A percentile compares a stretch with the other conserved stretches of the same genome.
Evolutionary conservation across 2,329 filamentous ascomycete genomes (phyloP).

Genomic region (Claviceps sp.): DNA sequence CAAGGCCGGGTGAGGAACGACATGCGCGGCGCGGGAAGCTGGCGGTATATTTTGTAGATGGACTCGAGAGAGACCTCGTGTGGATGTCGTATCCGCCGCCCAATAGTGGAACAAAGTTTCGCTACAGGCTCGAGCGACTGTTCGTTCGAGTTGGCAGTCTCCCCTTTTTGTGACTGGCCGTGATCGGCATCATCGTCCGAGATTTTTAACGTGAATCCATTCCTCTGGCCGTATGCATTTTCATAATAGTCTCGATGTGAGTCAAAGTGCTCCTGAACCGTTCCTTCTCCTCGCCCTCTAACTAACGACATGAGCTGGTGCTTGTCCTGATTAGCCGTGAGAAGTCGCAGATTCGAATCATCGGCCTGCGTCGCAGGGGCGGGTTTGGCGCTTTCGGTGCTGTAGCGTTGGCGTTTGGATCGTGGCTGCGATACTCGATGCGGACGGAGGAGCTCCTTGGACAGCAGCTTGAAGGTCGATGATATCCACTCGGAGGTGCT

Average conservation of each 20-base stretch:
- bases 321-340: conserved; percentile 12
- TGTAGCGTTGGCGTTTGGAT: conserved; percentile 12
- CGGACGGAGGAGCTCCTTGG: conserved; percentile 11
- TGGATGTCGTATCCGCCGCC: conserved; percentile 28
- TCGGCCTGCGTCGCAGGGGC: conserved; percentile 6
- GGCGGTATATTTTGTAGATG: conserved; percentile 36
- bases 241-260: conserved; percentile 40
- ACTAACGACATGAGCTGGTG: conserved; percentile 40
- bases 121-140: conserved; percentile 22
- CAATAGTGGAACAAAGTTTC: conserved; percentile 28
- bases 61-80: conserved; percentile 25
- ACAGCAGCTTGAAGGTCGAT: conserved; percentile 25
- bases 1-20: conserved; percentile 33
- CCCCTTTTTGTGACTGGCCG: conserved; percentile 29
- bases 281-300: conserved; percentile 31
- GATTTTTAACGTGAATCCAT: conserved; percentile 34
- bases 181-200: conserved; percentile 37
- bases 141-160: conserved; percentile 23
- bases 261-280: conserved; percentile 39
- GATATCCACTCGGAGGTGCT: conserved; percentile 26
- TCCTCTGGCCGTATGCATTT: conserved; percentile 37
- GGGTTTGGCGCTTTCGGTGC: conserved; percentile 13
- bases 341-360: conserved; percentile 1
- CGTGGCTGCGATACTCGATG: neutral
- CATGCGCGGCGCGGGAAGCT: conserved; percentile 39